A percentile compares a stretch with the other conserved stretches of the same genome.
Evolutionary conservation across 495 filamentous ascomycete species (phyloP).

Genomic region (Beverwykella pulmonaria): DNA sequence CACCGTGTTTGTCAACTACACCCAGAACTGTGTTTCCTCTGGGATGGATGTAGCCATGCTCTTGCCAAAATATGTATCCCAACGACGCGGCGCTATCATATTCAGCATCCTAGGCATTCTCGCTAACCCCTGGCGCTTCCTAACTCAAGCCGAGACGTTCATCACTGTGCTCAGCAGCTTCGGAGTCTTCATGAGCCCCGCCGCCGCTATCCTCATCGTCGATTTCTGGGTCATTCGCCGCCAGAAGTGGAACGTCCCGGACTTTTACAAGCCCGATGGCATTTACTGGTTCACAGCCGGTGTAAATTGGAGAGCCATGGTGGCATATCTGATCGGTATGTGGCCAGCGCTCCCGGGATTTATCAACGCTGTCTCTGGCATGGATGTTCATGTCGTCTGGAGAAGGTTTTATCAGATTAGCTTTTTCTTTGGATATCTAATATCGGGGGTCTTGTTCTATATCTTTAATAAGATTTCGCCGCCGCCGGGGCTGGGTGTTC

Average conservation of each 20-base stretch:
- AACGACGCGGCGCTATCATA: slow-evolving; percentile 17
- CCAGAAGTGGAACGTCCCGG: slow-evolving; percentile 47
- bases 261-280: slow-evolving; percentile 45
- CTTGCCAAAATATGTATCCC: slow-evolving; percentile 13
- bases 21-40: slow-evolving; percentile 47
- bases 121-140: slow-evolving; percentile 21
- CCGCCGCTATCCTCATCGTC: slow-evolving; percentile 17
- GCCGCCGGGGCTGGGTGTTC: not conserved
- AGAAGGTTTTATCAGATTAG: slow-evolving; percentile 9
- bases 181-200: slow-evolving; percentile 18
- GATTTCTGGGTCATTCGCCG: slow-evolving; percentile 45
- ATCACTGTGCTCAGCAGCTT: slow-evolving; percentile 25
- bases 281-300: slow-evolving; percentile 50
- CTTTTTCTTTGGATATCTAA: slow-evolving; percentile 13
- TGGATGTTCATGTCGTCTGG: slow-evolving; percentile 1
- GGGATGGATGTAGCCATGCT: slow-evolving; percentile 51
- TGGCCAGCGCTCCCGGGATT: slow-evolving; percentile 15
- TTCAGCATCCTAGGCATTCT: slow-evolving; percentile 13
- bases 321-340: slow-evolving; percentile 43
- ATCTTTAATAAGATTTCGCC: slow-evolving; percentile 6
- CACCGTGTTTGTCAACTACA: slow-evolving; percentile 42
- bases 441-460: slow-evolving; percentile 4
- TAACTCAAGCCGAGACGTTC: slow-evolving; percentile 17
- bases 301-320: slow-evolving; percentile 50
- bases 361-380: slow-evolving; percentile 1